Conservation (phyloP, 805 yeast species). For the Hanseniaspora vineae region DNA sequence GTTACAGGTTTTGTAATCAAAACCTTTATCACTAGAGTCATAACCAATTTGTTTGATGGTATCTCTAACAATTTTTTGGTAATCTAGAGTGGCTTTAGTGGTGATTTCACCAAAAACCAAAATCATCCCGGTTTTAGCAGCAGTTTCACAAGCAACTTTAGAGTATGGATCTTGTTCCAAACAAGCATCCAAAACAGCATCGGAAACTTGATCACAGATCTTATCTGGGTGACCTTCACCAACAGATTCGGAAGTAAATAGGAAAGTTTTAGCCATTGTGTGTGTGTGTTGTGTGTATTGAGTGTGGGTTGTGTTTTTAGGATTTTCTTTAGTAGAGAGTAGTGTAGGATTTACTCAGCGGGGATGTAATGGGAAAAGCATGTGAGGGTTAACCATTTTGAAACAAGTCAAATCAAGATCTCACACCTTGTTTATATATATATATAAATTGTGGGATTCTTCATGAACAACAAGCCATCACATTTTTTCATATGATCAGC, state of each 20-base stretch:
- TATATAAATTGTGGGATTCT: too few species aligned
- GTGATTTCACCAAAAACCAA: slow-evolving; percentile 99
- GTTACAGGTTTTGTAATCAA: slow-evolving; percentile 98
- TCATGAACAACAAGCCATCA: too few species aligned
- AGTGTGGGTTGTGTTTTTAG: background rate
- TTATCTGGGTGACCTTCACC: slow-evolving; percentile 94
- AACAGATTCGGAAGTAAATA: slow-evolving; percentile 77
- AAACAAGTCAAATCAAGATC: too few species aligned
- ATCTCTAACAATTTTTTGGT: slow-evolving; percentile 95
- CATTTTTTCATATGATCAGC: background rate
- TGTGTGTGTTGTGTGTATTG: slow-evolving; percentile 1
- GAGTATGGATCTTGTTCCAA: slow-evolving; percentile 90
- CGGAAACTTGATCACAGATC: slow-evolving; percentile 98
- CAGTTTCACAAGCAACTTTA: slow-evolving; percentile 98
- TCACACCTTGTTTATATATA: too few species aligned
- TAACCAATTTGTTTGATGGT: slow-evolving; percentile 98
- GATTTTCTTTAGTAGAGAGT: too few species aligned
- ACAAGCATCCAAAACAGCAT: slow-evolving; percentile 97
- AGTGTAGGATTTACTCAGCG: too few species aligned
- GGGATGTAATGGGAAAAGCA: too few species aligned
- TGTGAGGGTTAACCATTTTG: too few species aligned
- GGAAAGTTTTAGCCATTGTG: slow-evolving; percentile 32
- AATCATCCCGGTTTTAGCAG: slow-evolving; percentile 98
- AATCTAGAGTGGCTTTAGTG: slow-evolving; percentile 89
- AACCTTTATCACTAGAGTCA: slow-evolving; percentile 91